Conservation (phyloP, 352 stramenopile species). For the Phytophthora nicotianae region DNA sequence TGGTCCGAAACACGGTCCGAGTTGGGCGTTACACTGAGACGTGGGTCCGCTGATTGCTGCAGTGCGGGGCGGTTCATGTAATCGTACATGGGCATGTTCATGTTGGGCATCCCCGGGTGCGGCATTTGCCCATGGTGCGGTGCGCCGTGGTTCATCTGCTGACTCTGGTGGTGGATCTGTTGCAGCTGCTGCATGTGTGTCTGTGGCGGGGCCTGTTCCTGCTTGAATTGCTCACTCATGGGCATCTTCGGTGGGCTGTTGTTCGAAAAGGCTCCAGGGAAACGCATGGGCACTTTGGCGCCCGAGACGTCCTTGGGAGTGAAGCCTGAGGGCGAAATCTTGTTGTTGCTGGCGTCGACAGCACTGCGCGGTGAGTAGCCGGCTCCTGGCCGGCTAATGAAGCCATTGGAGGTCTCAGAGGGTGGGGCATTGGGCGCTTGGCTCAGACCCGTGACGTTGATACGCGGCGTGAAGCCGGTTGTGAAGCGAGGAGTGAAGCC, state of each 20-base stretch:
- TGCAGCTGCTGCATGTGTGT: conserved; percentile 50
- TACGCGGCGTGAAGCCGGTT: conserved; percentile 79
- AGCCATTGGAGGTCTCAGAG: conserved; percentile 50
- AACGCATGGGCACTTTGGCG: conserved; percentile 79
- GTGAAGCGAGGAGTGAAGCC: conserved; percentile 84
- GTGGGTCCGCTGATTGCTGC: conserved; percentile 49
- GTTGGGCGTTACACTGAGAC: conserved; percentile 60
- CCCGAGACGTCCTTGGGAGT: conserved; percentile 79
- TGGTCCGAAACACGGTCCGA: conserved; percentile 75
- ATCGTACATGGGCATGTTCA: conserved; percentile 87
- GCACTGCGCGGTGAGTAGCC: conserved; percentile 64
- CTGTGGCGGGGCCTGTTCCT: conserved; percentile 39
- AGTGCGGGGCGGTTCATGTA: conserved; percentile 79
- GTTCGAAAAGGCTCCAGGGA: conserved; percentile 58
- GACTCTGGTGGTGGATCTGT: conserved; percentile 56
- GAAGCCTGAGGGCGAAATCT: conserved; percentile 82
- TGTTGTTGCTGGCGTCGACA: conserved; percentile 50
- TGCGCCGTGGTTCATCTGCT: conserved; percentile 53
- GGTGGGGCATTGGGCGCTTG: conserved; percentile 42
- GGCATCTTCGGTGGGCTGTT: conserved; percentile 67
- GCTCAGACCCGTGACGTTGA: conserved; percentile 56
- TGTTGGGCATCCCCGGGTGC: conserved; percentile 57
- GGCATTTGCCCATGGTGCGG: conserved; percentile 43
- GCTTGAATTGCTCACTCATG: conserved; percentile 52
- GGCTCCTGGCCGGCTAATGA: conserved; percentile 40